Base-by-base conservation (phyloP, 768 basidiomycete species). In the Serendipita indica region DNA sequence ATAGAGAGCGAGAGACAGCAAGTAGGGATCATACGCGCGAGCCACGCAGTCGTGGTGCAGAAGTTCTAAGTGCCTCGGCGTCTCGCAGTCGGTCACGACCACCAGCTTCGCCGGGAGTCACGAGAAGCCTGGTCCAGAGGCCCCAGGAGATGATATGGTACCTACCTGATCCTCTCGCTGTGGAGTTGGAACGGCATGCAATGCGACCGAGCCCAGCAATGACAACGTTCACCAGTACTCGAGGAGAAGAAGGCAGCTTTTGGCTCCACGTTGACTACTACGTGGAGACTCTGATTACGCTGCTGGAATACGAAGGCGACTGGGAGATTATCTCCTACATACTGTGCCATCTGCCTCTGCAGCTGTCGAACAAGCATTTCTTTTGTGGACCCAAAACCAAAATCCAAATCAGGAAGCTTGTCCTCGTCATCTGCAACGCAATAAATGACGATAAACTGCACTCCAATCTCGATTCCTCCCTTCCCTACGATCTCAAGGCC, bases 311-410 rank as follows among this genome's bases (percentile, higher is more conserved):
- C 39, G 91, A 92, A 65, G 78, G 74, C 45, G 88, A 83, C 62
- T 98, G 94, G 93, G 96, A 98, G 60, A 75, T 98, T 37, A 75
- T 96, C 10, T 90, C 91, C 1, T 98, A 96, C 65, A 74, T 92
- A 3, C 75, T 99, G 3, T 90, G 87, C 66, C 87, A 94, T 71
- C 76, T 99, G 0, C 93, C 96, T 1, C 76, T 82, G 6, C 92
- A 98, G 67, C 77, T 98, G 7, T 75, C 87, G 60, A 98, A 98
- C 77, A 98, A 97, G 69, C 91, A 98, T 65, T 76, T 97, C 57
- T 93, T 96, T 69, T 96, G 93, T 66, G 96, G 96, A 1, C 89
- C 89, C 0, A 80, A 81, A 56, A 82, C 86, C 28, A 74, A 82
- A n/a, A 70, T 67, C 13, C 77, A 79, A 7, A 77, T 93, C 20